phyloP scores from a whole-genome alignment of 2,329 filamentous ascomycete species.

The Pseudogymnoascus sp. region DNA sequence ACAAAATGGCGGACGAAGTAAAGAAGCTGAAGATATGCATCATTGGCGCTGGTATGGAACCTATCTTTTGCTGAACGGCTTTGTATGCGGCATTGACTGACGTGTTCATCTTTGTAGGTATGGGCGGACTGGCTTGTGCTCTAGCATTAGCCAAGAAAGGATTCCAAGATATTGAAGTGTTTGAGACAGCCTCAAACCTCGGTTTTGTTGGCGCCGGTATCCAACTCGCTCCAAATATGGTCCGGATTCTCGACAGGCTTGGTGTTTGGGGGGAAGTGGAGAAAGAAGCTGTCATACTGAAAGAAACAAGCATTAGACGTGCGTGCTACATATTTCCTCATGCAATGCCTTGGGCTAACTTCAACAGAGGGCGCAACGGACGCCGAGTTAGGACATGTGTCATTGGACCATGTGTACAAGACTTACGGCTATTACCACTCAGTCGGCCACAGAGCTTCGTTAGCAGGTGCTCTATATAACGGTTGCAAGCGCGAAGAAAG shows the following conservation, averaged over 20 bases:
- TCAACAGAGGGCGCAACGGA: conserved; percentile 55
- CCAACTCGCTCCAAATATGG: conserved; percentile 76
- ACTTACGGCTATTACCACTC: conserved; percentile 71
- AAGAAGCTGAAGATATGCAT: conserved; percentile 9
- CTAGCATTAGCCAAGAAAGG: conserved; percentile 68
- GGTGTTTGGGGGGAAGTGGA: conserved; percentile 66
- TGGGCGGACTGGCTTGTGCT: conserved; percentile 67
- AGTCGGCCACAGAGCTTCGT: conserved; percentile 66
- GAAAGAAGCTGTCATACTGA: conserved; percentile 60
- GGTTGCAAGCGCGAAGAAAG: conserved; percentile 55
- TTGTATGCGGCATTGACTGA: not conserved
- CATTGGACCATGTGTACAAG: conserved; percentile 55
- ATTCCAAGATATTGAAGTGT: conserved; percentile 65
- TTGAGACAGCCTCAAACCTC: conserved; percentile 61
- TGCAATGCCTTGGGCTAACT: not conserved
- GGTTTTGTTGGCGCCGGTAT: conserved; percentile 81
- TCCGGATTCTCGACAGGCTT: conserved; percentile 61
- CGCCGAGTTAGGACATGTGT: conserved; percentile 60
- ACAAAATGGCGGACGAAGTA: not conserved
- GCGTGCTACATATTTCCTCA: conserved; percentile 19
- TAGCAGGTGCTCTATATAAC: conserved; percentile 60
- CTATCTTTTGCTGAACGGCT: not conserved
- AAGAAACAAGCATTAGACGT: conserved; percentile 64
- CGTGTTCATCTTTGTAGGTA: conserved; percentile 40
- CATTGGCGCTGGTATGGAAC: conserved; percentile 2